Conservation (phyloP, 345 rosid species). For the Boechera stricta region DNA sequence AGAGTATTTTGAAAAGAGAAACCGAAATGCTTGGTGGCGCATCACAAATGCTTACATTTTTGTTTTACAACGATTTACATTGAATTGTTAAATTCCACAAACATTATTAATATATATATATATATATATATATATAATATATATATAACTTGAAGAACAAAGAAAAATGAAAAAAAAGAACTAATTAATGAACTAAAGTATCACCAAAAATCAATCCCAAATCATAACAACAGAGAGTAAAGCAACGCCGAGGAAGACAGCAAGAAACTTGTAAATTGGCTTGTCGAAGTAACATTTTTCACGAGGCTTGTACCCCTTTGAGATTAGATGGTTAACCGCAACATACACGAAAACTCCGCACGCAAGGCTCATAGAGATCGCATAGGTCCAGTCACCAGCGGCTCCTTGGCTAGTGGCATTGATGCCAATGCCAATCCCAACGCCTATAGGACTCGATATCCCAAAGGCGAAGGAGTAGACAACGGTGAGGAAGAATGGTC, state of each 20-base stretch:
- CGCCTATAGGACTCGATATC: conserved; percentile 74
- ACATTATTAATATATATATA: background rate
- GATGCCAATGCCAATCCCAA: conserved; percentile 84
- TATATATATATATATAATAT: background rate
- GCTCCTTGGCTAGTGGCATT: conserved; percentile 73
- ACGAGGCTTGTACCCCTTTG: conserved; percentile 77
- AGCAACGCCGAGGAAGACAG: conserved; percentile 70
- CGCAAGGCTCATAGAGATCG: conserved; percentile 84
- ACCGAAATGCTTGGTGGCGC: background rate
- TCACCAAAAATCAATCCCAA: conserved; percentile 58
- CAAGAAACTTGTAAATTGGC: conserved; percentile 72
- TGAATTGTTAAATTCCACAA: background rate
- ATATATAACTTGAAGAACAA: conserved; percentile 1
- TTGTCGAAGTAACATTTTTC: conserved; percentile 57
- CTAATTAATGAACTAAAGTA: conserved; percentile 12
- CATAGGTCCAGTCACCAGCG: conserved; percentile 73
- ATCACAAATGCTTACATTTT: background rate
- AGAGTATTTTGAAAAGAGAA: background rate
- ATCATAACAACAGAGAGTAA: conserved; percentile 80
- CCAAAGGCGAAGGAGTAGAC: conserved; percentile 84
- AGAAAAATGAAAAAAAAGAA: background rate
- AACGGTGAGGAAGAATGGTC: conserved; percentile 68
- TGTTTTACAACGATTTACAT: conserved; percentile 9
- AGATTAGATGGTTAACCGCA: conserved; percentile 82
- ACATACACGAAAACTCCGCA: conserved; percentile 84